phyloP scores from a whole-genome alignment of 1,139 yeast genomes.

The Blastobotrys raffinosifermentans region DNA sequence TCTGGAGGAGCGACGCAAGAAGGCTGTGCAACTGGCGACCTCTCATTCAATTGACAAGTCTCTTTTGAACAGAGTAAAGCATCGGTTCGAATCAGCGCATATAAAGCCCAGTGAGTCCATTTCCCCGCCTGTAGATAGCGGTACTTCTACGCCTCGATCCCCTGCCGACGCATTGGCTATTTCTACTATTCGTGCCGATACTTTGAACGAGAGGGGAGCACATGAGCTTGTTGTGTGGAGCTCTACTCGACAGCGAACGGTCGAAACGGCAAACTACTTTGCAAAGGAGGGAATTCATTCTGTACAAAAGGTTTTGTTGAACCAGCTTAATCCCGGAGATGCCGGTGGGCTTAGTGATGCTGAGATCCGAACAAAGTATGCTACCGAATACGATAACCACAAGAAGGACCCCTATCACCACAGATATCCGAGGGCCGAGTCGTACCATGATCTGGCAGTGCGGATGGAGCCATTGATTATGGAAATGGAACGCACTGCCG shows the following conservation, averaged over 20 bases:
- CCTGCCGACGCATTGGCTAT: slow-evolving; percentile 24
- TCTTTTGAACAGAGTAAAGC: slow-evolving; percentile 9
- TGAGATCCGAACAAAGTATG: slow-evolving; percentile 54
- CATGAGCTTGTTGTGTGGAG: slow-evolving; percentile 67
- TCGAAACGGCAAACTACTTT: slow-evolving; percentile 70
- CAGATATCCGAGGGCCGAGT: slow-evolving; percentile 86
- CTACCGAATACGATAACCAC: slow-evolving; percentile 64
- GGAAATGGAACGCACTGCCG: slow-evolving; percentile 88
- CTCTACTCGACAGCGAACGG: slow-evolving; percentile 78
- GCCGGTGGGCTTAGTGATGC: slow-evolving; percentile 61
- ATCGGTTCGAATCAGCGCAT: slow-evolving; percentile 1
- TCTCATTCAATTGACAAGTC: slow-evolving; percentile 9
- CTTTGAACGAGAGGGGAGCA: slow-evolving; percentile 19
- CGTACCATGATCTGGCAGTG: slow-evolving; percentile 92
- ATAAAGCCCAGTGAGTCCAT: slow-evolving; percentile 2
- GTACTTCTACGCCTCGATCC: slow-evolving; percentile 24
- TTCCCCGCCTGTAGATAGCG: slow-evolving; percentile 22
- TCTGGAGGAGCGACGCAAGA: slow-evolving; percentile 26
- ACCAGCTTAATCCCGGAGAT: slow-evolving; percentile 88
- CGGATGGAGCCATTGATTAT: slow-evolving; percentile 87
- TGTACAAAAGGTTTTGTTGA: slow-evolving; percentile 72
- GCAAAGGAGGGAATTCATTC: slow-evolving; percentile 53
- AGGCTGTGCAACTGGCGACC: slow-evolving; percentile 10
- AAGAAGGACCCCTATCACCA: slow-evolving; percentile 83
- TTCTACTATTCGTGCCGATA: slow-evolving; percentile 24